Percentiles rank a stretch among this genome's conserved stretches.
phyloP scores from a whole-genome alignment of 768 basidiomycete species.

The Phanerochaete carnosa region DNA sequence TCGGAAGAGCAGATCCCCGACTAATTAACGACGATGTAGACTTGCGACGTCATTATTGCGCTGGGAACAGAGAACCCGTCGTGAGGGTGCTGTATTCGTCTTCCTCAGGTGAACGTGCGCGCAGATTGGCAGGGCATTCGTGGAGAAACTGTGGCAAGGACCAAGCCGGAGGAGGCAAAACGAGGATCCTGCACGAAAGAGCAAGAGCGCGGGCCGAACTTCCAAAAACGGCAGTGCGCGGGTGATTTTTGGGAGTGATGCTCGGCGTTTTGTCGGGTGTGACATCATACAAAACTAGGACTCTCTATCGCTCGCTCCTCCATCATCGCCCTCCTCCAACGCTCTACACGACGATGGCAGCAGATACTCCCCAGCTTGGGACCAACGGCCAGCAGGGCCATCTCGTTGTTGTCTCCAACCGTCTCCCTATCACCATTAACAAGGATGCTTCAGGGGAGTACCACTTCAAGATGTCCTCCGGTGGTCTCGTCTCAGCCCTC shows the following conservation, averaged over 20 bases:
- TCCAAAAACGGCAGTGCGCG: neutral
- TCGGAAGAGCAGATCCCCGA: neutral
- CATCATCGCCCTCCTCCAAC: constrained; percentile 2
- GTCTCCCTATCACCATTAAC: constrained; percentile 92
- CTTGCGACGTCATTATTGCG: neutral
- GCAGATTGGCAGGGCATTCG: neutral
- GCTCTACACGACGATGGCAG: constrained; percentile 2
- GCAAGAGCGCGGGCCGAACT: neutral
- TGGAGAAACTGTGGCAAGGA: neutral
- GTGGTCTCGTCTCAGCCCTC: constrained; percentile 95
- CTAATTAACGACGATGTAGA: neutral
- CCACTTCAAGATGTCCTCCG: constrained; percentile 99
- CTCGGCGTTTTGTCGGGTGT: constrained; percentile 4
- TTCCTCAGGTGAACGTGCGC: constrained; percentile 1
- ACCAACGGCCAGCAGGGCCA: constrained; percentile 49
- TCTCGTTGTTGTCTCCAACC: constrained; percentile 94
- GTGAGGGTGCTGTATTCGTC: neutral
- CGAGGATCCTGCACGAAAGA: constrained; percentile 3
- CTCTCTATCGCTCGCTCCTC: constrained; percentile 4
- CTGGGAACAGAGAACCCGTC: neutral
- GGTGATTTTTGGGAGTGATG: constrained; percentile 1
- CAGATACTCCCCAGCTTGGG: constrained; percentile 6
- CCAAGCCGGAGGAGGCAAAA: neutral
- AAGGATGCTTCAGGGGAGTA: constrained; percentile 92
- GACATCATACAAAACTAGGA: constrained; percentile 11